Conservation (phyloP, 1,139 yeast genomes). For the Blastobotrys ciferrii region DNA sequence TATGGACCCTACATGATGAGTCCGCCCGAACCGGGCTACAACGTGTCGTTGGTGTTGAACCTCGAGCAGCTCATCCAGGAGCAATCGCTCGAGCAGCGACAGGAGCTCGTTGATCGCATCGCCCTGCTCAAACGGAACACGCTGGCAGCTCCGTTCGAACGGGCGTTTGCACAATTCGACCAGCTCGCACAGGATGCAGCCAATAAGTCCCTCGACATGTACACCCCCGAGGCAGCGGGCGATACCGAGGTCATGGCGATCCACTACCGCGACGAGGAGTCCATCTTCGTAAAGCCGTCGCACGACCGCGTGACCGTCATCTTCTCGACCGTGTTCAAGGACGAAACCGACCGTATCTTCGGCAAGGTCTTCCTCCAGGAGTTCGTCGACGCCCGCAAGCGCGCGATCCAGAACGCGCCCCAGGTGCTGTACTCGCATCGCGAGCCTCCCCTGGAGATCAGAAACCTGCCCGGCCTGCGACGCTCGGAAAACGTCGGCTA, state of each 20-base stretch:
- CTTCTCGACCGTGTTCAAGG: conserved; percentile 90
- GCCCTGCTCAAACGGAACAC: conserved; percentile 80
- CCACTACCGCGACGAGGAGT: conserved; percentile 90
- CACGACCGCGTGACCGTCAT: conserved; percentile 96
- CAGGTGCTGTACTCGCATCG: conserved; percentile 88
- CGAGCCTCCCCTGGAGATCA: conserved; percentile 91
- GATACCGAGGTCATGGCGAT: conserved; percentile 67
- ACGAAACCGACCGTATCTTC: conserved; percentile 93
- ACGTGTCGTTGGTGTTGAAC: conserved; percentile 74
- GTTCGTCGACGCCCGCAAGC: conserved; percentile 93
- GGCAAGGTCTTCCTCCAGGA: conserved; percentile 96
- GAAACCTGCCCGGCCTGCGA: conserved; percentile 39
- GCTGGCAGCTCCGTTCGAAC: conserved; percentile 89
- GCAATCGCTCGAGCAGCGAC: conserved; percentile 42
- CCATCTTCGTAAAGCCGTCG: conserved; percentile 86
- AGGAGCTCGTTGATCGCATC: conserved; percentile 57
- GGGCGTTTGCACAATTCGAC: conserved; percentile 78
- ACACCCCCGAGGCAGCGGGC: conserved; percentile 46
- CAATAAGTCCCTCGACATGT: conserved; percentile 50
- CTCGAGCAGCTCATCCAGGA: conserved; percentile 45
- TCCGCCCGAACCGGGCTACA: conserved; percentile 71
- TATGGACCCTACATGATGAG: conserved; percentile 43
- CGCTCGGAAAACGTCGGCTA: conserved; percentile 40
- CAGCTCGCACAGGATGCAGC: conserved; percentile 53
- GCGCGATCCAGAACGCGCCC: conserved; percentile 97